phyloP scores from a whole-genome alignment of 495 filamentous ascomycete species.

The Aspergillus ostianus region DNA sequence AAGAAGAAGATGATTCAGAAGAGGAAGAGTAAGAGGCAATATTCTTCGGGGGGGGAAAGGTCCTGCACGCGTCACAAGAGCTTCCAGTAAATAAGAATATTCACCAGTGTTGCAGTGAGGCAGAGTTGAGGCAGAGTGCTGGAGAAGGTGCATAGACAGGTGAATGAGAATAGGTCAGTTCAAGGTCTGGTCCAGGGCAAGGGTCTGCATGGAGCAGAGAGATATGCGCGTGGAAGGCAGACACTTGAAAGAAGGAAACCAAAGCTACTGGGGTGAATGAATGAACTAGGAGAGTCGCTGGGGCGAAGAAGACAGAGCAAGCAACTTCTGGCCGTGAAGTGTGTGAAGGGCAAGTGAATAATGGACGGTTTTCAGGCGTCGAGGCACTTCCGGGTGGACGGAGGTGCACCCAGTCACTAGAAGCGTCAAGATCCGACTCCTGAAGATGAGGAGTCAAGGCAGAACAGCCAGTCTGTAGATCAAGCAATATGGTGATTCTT shows the following conservation, averaged over 20 bases:
- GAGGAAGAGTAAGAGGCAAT: background rate
- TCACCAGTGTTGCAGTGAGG: too few species aligned
- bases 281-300: background rate
- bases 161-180: too few species aligned
- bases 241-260: background rate
- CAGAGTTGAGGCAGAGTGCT: too few species aligned
- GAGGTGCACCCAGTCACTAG: background rate
- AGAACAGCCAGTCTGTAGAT: background rate
- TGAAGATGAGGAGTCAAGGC: background rate
- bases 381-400: background rate
- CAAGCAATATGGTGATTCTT: background rate
- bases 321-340: background rate
- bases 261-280: background rate
- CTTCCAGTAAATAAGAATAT: too few species aligned
- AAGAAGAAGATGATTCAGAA: background rate
- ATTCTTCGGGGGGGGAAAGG: background rate
- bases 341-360: too few species aligned
- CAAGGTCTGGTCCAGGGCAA: too few species aligned
- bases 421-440: background rate
- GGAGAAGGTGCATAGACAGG: too few species aligned
- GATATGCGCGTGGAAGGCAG: background rate
- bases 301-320: background rate
- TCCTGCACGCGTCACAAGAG: background rate
- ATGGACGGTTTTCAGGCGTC: background rate
- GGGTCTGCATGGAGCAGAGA: too few species aligned